These are phyloP conservation scores for Lactuca sativa DNA, from an alignment of 129 eudicot genomes.

Conservation along the genomic window DNA sequence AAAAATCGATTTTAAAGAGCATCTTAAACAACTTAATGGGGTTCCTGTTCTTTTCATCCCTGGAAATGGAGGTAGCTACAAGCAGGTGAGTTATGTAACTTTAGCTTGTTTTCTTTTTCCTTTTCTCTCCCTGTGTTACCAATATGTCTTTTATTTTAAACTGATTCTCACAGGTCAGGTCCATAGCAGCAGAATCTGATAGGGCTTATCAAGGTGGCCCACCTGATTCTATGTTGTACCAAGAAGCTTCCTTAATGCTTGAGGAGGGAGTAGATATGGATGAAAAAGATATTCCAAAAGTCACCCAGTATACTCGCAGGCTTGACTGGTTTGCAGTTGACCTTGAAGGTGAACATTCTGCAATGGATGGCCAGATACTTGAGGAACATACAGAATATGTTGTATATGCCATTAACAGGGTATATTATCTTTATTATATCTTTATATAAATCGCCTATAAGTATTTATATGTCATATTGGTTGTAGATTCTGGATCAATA, in stretches of 20 bases:
- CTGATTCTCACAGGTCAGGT: conserved; percentile 68
- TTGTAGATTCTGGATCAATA: conserved; percentile 86
- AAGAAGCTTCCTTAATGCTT: conserved; percentile 53
- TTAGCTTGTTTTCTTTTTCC: conserved; percentile 6
- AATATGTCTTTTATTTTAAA: neutral
- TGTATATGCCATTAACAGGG: conserved; percentile 96
- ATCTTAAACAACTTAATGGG: conserved; percentile 72
- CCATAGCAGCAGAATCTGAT: conserved; percentile 91
- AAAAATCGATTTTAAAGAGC: conserved; percentile 71
- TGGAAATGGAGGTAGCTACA: conserved; percentile 99
- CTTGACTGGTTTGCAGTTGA: conserved; percentile 99
- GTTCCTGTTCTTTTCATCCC: conserved; percentile 95
- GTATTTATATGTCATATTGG: neutral
- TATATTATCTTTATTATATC: conserved; percentile 48
- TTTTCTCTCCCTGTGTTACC: neutral
- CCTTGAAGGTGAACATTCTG: conserved; percentile 99
- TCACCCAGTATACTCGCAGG: conserved; percentile 56
- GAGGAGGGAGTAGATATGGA: conserved; percentile 53
- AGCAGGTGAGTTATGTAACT: conserved; percentile 57
- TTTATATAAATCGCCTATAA: conserved; percentile 23
- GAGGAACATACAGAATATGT: conserved; percentile 98
- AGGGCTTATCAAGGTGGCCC: conserved; percentile 95
- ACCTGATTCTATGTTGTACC: conserved; percentile 63
- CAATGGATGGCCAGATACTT: conserved; percentile 97
- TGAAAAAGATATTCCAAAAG: conserved; percentile 38